phyloP scores from a whole-genome alignment of 768 basidiomycete species.

The Chalciporus piperatus region DNA sequence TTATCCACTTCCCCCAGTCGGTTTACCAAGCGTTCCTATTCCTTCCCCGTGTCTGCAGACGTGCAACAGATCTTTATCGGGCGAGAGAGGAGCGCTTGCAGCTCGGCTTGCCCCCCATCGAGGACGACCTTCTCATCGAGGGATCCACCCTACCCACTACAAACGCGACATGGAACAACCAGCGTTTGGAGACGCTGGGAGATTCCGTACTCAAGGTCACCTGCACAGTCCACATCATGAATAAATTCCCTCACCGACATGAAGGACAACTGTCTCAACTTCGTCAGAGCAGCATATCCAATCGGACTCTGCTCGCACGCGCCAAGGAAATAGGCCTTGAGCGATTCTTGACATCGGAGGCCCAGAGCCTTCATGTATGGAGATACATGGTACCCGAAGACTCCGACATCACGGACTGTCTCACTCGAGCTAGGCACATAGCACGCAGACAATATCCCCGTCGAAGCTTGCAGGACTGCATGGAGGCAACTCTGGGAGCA shows the following conservation, averaged over 20 bases:
- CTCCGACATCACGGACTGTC: slow-evolving; percentile 34
- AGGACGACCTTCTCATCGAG: slow-evolving; percentile 58
- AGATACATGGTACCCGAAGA: slow-evolving; percentile 43
- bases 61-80: slow-evolving; percentile 64
- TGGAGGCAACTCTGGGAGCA: slow-evolving; percentile 84
- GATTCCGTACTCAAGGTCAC: slow-evolving; percentile 80
- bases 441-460: slow-evolving; percentile 55
- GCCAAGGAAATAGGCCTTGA: slow-evolving; percentile 66
- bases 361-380: slow-evolving; percentile 55
- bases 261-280: slow-evolving; percentile 78
- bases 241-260: slow-evolving; percentile 70
- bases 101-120: slow-evolving; percentile 61
- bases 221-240: slow-evolving; percentile 73
- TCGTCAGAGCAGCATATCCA: slow-evolving; percentile 64
- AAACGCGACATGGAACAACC: slow-evolving; percentile 67
- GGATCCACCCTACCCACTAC: slow-evolving; percentile 75
- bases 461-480: slow-evolving; percentile 79
- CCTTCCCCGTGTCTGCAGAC: slow-evolving; percentile 65
- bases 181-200: slow-evolving; percentile 84
- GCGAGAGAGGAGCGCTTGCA: slow-evolving; percentile 47
- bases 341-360: slow-evolving; percentile 60
- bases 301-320: slow-evolving; percentile 64
- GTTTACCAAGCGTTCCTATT: slow-evolving; percentile 52
- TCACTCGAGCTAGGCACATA: slow-evolving; percentile 25
- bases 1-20: slow-evolving; percentile 50